Evolutionary conservation across 1,139 yeast species (phyloP).

Genomic region (Pichia sp.): DNA sequence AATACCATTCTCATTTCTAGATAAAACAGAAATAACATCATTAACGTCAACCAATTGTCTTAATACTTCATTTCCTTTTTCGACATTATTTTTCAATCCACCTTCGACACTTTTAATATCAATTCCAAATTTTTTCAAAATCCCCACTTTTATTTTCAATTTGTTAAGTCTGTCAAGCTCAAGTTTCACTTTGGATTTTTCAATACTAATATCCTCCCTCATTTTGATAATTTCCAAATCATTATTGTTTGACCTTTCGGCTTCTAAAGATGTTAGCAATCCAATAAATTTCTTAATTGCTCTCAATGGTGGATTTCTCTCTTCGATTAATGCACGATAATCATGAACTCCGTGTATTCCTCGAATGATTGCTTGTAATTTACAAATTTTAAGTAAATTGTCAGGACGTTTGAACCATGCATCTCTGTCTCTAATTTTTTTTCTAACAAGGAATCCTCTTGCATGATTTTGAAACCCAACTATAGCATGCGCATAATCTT

Average conservation of each 20-base stretch:
- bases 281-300: constrained; percentile 76
- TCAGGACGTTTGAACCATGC: constrained; percentile 42
- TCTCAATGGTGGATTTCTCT: constrained; percentile 68
- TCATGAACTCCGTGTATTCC: constrained; percentile 67
- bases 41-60: constrained; percentile 39
- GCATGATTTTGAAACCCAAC: constrained; percentile 44
- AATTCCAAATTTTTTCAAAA: constrained; percentile 72
- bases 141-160: constrained; percentile 73
- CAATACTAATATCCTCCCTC: constrained; percentile 61
- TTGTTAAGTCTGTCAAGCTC: constrained; percentile 72
- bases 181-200: constrained; percentile 57
- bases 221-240: constrained; percentile 65
- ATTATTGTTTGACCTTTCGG: constrained; percentile 55
- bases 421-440: constrained; percentile 35
- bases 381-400: constrained; percentile 54
- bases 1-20: background rate
- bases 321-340: constrained; percentile 62
- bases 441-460: constrained; percentile 42
- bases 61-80: constrained; percentile 11
- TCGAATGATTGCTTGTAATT: constrained; percentile 69
- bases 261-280: constrained; percentile 65
- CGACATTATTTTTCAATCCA: constrained; percentile 10
- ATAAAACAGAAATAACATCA: constrained; percentile 24
- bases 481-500: constrained; percentile 37
- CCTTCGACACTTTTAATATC: constrained; percentile 60